These are phyloP conservation scores for Penicillium soppii DNA, from an alignment of 495 filamentous ascomycete genomes.

Conservation along the genomic window DNA sequence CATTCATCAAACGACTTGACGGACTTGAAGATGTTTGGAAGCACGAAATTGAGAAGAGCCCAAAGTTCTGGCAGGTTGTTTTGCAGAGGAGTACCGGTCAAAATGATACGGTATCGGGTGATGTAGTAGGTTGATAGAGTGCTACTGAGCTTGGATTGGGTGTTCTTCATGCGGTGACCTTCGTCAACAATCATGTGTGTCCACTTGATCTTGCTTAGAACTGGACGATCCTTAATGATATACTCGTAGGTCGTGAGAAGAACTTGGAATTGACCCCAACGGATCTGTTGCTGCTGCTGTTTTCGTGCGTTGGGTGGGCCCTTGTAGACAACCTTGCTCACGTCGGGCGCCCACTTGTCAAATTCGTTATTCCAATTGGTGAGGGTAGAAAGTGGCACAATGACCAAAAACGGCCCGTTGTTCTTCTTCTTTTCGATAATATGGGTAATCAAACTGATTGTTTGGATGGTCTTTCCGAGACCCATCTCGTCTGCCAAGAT, in stretches of 20 bases:
- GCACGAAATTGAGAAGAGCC: conserved; percentile 96
- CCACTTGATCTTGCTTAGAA: conserved; percentile 97
- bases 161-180: conserved; percentile 99
- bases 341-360: conserved; percentile 94
- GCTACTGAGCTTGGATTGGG: conserved; percentile 92
- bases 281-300: conserved; percentile 87
- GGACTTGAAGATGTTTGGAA: conserved; percentile 98
- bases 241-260: conserved; percentile 97
- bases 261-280: conserved; percentile 93
- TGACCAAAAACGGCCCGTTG: conserved; percentile 90
- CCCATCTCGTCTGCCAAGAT: conserved; percentile 99
- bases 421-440: conserved; percentile 95
- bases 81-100: conserved; percentile 95
- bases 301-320: conserved; percentile 88
- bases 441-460: conserved; percentile 95
- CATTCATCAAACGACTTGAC: conserved; percentile 99
- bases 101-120: conserved; percentile 91
- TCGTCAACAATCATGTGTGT: conserved; percentile 99
- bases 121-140: conserved; percentile 93
- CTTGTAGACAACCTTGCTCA: conserved; percentile 90
- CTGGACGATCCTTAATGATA: conserved; percentile 96
- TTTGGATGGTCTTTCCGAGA: conserved; percentile 99
- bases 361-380: conserved; percentile 99
- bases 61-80: conserved; percentile 97
- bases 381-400: conserved; percentile 92